phyloP scores from a whole-genome alignment of 1,284 basidiomycete genomes.

The Cryptococcus sp. region DNA sequence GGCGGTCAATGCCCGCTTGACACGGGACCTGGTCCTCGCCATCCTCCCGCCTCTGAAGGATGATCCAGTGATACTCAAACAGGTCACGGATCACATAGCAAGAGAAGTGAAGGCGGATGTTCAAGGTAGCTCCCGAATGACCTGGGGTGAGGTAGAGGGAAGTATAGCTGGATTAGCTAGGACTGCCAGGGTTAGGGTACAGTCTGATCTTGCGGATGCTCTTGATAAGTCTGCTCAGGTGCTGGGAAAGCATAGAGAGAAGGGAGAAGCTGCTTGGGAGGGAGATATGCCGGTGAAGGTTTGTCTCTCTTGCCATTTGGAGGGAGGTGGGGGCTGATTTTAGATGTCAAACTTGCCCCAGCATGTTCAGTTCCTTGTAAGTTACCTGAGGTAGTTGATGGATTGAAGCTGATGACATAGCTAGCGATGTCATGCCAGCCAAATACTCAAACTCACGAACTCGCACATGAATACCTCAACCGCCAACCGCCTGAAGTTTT shows the following conservation, averaged over 20 bases:
- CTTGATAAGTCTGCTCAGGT: constrained; percentile 17
- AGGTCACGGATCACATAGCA: not conserved
- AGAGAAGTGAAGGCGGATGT: not conserved
- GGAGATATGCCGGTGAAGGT: constrained; percentile 26
- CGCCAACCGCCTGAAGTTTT: constrained; percentile 9
- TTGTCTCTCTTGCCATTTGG: not conserved
- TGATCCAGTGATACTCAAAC: not conserved
- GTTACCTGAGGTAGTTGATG: not conserved
- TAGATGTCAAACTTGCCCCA: constrained; percentile 33
- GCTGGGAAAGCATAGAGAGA: constrained; percentile 16
- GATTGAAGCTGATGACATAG: constrained; percentile 10
- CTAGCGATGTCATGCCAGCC: constrained; percentile 27
- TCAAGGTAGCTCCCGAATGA: not conserved
- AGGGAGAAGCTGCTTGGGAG: constrained; percentile 24
- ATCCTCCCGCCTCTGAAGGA: not conserved
- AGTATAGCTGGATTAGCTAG: constrained; percentile 3
- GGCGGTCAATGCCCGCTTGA: not conserved
- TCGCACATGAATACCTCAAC: constrained; percentile 24
- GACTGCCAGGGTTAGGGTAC: constrained; percentile 23
- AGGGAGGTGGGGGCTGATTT: not conserved
- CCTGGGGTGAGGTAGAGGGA: not conserved
- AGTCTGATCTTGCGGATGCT: constrained; percentile 32
- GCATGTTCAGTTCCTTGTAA: constrained; percentile 37
- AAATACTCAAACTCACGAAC: constrained; percentile 14
- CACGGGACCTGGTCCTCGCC: not conserved